Base-by-base conservation (phyloP, 352 stramenopile genomes). In the Globisporangium cylindrosporum region DNA sequence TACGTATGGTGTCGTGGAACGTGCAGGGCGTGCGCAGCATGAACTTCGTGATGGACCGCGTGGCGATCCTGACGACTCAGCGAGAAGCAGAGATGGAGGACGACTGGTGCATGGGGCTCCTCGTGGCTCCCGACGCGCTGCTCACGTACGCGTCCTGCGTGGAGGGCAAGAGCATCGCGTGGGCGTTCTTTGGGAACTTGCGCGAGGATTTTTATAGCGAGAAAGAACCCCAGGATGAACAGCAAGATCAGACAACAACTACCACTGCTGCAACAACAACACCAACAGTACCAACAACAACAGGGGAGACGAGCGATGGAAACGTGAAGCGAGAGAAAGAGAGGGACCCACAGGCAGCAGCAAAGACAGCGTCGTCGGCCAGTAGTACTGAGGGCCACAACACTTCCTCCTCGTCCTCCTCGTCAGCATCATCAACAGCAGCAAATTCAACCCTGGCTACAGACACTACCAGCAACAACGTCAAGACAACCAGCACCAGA, bases 121-220 rank as follows among this genome's bases (percentile, higher is more conserved):
- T 80, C 14, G 69, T 80, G 25, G 68, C 74, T 15, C 72, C 71
- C 0, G 55, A 74, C 59, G 71, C 72, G 51, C 59, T 80, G 51
- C 63, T 80, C 48, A 73, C 74, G 53, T 72, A 78, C 57, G 74
- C 74, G 20, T 66, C 74, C 32, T 80, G 74, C 22, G 59, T 75
- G 10, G 10, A 61, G 29, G 29, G 20, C 8, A 43, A 61, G 32
- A n/a, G 8, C 29, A 32, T 78, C 10, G 9, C 62, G 48, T 78
- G 68, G 71, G 74, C 72, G 41, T 80, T 73, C 64, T 80, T 80
- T 24, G 74, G 74, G 0, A 55, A 56, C 27, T 38, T 68, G 5
- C 20, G 10, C 12, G 61, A 62, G 20, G 46, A n/a, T 5, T 69
- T 75, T 29, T 38, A 32, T 41, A 59, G 63, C 12, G 58, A n/a